Evolutionary conservation across 495 filamentous ascomycete genomes (phyloP), one percentile per base, ranked within the genome.

Genomic region (Penicillium herquei): DNA sequence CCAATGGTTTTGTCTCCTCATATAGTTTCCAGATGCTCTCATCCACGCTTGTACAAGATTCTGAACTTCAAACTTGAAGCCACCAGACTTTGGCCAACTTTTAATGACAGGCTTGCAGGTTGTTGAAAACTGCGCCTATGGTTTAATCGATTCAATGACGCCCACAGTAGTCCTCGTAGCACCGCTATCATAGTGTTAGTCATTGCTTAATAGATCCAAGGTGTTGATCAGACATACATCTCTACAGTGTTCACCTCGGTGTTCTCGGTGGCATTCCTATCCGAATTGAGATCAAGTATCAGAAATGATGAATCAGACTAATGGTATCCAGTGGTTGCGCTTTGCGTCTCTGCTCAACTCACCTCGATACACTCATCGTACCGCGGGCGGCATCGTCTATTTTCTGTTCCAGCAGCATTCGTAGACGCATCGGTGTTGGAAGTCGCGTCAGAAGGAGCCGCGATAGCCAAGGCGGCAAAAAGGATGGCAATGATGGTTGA

Each of bases 361-460:
- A 57, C 54, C 10, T 14, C n/a, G 7, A 57, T n/a, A 34, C 54
- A 57, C 31, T 9, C 6, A 18, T 46, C 40, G 40, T 51, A 57
- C 26, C 40, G 39, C 6, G 7, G 33, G 9, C 42, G n/a, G 54
- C 54, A 57, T 30, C 48, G 48, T 16, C 16, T 14, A 9, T 3
- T n/a, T 1, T 47, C 48, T 31, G 7, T n/a, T n/a, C n/a, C 43
- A 11, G 32, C 26, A 3, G 1, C 41, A 17, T 21, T 17, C 3
- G 10, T 7, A 10, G 11, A 1, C 30, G 26, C 43, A 6, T n/a
- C 26, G 30, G 7, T n/a, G 26, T 33, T 46, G 21, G 40, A 17
- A 9, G 6, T 39, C 1, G 46, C 48, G 6, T 56, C 54, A 10
- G 33, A 6, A 7, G 54, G 54, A 31, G 48, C 21, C 6, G 48